Conservation (phyloP, 495 filamentous ascomycete species). For the Alectoria sarmentosa region DNA sequence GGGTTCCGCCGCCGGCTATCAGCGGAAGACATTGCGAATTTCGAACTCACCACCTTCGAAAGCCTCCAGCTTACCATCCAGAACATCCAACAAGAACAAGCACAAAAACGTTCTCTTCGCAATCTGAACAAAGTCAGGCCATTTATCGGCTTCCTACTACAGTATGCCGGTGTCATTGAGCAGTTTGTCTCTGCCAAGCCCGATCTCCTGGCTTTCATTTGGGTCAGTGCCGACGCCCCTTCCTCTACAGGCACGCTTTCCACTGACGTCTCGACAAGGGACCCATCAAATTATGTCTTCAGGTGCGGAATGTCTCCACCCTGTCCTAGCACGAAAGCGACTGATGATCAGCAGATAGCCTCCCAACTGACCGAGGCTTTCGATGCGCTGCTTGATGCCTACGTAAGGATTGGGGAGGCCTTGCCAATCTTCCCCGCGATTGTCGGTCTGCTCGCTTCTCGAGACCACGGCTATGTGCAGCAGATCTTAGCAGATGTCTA, state of each 20-base stretch:
- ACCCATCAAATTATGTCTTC: slow-evolving; percentile 24
- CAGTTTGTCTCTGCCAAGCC: slow-evolving; percentile 30
- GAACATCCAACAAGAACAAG: slow-evolving; percentile 34
- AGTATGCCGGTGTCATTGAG: slow-evolving; percentile 33
- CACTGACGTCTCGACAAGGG: neutral
- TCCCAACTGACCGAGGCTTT: slow-evolving; percentile 22
- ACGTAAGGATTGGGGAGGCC: slow-evolving; percentile 28
- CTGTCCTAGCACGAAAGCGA: neutral
- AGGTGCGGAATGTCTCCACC: slow-evolving; percentile 14
- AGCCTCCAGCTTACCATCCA: slow-evolving; percentile 31
- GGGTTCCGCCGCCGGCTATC: slow-evolving; percentile 30
- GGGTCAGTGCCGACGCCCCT: slow-evolving; percentile 15
- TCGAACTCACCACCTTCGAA: slow-evolving; percentile 25
- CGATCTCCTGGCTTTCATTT: slow-evolving; percentile 30
- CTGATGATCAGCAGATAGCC: slow-evolving; percentile 22
- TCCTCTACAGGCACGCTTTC: neutral
- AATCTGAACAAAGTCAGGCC: slow-evolving; percentile 31
- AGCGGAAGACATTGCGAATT: slow-evolving; percentile 25
- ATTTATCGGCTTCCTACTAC: slow-evolving; percentile 27
- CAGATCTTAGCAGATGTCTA: slow-evolving; percentile 28
- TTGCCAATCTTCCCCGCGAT: slow-evolving; percentile 25
- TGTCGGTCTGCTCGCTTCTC: slow-evolving; percentile 10
- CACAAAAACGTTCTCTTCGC: slow-evolving; percentile 25
- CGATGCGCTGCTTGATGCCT: slow-evolving; percentile 31
- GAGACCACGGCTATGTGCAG: slow-evolving; percentile 19